Evolutionary conservation across 2,329 filamentous ascomycete genomes (phyloP).

Genomic region (Eurotiales sp.): DNA sequence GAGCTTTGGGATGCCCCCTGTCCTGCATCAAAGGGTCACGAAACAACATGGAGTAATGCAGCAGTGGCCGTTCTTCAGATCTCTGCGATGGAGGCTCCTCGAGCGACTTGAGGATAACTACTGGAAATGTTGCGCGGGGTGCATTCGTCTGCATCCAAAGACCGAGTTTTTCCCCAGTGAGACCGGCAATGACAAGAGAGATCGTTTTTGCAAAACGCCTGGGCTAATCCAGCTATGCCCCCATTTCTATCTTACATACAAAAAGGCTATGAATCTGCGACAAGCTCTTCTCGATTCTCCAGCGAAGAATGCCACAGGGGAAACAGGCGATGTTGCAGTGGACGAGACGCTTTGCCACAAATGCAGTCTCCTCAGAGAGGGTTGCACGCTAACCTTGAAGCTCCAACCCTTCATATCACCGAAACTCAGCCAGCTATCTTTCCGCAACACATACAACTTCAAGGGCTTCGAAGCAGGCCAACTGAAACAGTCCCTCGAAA

Average conservation of each 20-base stretch:
- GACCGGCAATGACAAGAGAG: neutral
- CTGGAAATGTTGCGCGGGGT: constrained; percentile 13
- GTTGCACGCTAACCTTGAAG: neutral
- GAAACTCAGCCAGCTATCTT: neutral
- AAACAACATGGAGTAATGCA: neutral
- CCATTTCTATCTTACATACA: constrained; percentile 9
- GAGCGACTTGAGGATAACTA: constrained; percentile 2
- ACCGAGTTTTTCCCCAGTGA: neutral
- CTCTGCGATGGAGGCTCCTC: neutral
- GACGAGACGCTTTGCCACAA: neutral
- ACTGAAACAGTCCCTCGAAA: neutral
- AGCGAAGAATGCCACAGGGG: neutral
- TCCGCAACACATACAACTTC: neutral
- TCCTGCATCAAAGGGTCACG: constrained; percentile 1
- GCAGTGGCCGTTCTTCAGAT: neutral
- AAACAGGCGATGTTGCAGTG: neutral
- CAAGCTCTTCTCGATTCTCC: neutral
- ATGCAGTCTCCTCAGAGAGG: neutral
- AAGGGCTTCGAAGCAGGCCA: neutral
- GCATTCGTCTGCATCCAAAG: constrained; percentile 5
- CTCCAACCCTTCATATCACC: neutral
- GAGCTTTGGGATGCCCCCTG: neutral
- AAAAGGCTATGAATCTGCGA: constrained; percentile 3
- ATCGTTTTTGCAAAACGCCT: constrained; percentile 5
- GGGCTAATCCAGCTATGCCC: constrained; percentile 7